phyloP scores from a whole-genome alignment of 2,329 filamentous ascomycete genomes.

The Diaporthe citrichinensis region DNA sequence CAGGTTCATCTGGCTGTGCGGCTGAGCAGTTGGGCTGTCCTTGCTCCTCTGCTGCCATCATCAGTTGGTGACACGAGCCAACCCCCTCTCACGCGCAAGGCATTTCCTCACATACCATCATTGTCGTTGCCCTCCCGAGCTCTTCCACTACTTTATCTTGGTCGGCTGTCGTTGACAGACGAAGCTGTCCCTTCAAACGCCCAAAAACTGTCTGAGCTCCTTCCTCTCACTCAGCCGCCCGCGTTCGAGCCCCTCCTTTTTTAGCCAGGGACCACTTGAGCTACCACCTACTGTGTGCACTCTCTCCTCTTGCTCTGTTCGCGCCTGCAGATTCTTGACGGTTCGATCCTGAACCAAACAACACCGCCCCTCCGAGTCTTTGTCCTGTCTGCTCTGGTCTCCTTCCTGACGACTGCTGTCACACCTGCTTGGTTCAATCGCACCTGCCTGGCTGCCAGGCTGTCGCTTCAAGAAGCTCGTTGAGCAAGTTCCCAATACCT shows the following conservation, averaged over 20 bases:
- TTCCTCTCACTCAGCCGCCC: constrained; percentile 12
- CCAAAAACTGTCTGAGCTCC: constrained; percentile 27
- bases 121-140: constrained; percentile 10
- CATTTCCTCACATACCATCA: constrained; percentile 10
- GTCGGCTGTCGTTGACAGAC: background rate
- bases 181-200: constrained; percentile 5
- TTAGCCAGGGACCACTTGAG: constrained; percentile 36
- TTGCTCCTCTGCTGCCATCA: constrained; percentile 21
- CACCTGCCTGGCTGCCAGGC: background rate
- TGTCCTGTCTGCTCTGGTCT: background rate
- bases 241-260: constrained; percentile 32
- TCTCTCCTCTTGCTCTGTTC: constrained; percentile 10
- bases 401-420: background rate
- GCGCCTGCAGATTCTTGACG: constrained; percentile 28
- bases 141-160: background rate
- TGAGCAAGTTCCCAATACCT: background rate
- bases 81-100: constrained; percentile 19
- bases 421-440: constrained; percentile 11
- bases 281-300: constrained; percentile 4
- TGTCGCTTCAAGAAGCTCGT: constrained; percentile 18
- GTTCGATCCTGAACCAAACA: constrained; percentile 5
- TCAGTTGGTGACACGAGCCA: constrained; percentile 24
- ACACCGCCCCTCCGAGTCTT: constrained; percentile 2
- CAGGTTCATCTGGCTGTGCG: constrained; percentile 8
- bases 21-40: constrained; percentile 21